These are phyloP conservation scores for Lentinus tigrinus DNA, from an alignment of 768 basidiomycete genomes.

Conservation along the genomic window DNA sequence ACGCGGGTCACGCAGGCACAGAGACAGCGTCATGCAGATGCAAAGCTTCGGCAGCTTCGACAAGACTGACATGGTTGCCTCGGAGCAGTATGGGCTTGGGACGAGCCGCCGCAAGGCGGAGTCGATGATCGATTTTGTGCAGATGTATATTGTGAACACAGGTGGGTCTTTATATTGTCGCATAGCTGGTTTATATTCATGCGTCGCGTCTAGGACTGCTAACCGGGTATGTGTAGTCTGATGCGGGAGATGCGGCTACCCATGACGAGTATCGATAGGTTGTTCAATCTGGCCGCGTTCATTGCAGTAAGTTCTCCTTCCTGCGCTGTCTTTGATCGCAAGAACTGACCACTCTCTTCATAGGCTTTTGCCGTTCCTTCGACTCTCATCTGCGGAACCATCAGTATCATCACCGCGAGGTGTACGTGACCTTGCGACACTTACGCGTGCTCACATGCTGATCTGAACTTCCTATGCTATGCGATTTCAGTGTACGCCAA, in stretches of 20 bases:
- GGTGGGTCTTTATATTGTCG: background rate
- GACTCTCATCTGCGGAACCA: background rate
- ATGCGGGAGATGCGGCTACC: too few relatives aligned
- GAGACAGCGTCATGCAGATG: too few relatives aligned
- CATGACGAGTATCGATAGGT: background rate
- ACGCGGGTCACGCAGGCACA: too few relatives aligned
- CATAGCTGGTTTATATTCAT: too few relatives aligned
- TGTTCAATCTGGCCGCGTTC: background rate
- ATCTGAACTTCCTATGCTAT: background rate
- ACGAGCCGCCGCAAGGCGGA: background rate
- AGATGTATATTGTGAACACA: background rate
- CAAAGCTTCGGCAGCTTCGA: too few relatives aligned
- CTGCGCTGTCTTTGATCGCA: too few relatives aligned
- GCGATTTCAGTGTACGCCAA: background rate
- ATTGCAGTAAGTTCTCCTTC: background rate
- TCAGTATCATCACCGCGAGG: background rate
- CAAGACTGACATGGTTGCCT: too few relatives aligned
- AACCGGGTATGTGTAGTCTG: background rate
- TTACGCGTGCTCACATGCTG: background rate
- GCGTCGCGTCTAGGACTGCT: background rate
- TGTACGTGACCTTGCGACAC: background rate
- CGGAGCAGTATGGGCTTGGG: too few relatives aligned
- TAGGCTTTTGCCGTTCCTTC: background rate
- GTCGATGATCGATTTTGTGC: background rate
- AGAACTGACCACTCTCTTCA: background rate